A percentile compares a stretch with the other conserved stretches of the same genome.
These are phyloP conservation scores for Colletotrichum karsti DNA, from an alignment of 2,329 filamentous ascomycete genomes.

Conservation along the genomic window DNA sequence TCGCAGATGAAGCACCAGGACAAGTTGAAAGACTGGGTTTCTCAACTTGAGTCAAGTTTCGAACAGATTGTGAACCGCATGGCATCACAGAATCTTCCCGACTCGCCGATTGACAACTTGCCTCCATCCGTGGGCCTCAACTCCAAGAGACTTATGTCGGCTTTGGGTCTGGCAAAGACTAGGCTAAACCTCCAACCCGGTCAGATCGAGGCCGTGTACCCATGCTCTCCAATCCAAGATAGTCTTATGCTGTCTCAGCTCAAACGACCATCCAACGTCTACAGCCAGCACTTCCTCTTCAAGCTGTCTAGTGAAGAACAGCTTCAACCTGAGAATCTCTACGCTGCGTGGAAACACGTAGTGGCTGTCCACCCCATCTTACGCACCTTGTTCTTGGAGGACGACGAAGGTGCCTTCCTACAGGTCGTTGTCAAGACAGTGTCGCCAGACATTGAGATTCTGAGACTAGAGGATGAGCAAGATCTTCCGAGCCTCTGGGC, in stretches of 20 bases:
- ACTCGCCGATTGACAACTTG: neutral
- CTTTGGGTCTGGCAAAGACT: neutral
- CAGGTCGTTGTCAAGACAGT: neutral
- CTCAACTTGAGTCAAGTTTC: neutral
- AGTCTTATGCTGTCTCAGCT: slow-evolving; percentile 21
- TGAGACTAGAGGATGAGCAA: neutral
- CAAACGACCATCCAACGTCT: neutral
- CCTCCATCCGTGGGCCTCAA: neutral
- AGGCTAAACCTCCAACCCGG: neutral
- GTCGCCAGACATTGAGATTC: neutral
- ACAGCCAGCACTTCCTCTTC: slow-evolving; percentile 12
- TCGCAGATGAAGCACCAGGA: slow-evolving; percentile 13
- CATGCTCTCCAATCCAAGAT: slow-evolving; percentile 18
- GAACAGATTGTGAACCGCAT: neutral
- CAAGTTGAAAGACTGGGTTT: neutral
- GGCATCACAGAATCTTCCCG: neutral
- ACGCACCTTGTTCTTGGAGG: neutral
- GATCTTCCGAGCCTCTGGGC: neutral
- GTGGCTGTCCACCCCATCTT: neutral
- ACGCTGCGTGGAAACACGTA: slow-evolving; percentile 1
- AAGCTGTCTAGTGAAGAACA: neutral
- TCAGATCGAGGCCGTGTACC: slow-evolving; percentile 4
- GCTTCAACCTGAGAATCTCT: neutral
- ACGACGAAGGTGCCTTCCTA: neutral
- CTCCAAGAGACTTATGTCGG: neutral